A percentile compares a stretch with the other conserved stretches of the same genome.
Evolutionary conservation across 1,139 yeast species (phyloP).

Genomic region (Geotrichum australiense): DNA sequence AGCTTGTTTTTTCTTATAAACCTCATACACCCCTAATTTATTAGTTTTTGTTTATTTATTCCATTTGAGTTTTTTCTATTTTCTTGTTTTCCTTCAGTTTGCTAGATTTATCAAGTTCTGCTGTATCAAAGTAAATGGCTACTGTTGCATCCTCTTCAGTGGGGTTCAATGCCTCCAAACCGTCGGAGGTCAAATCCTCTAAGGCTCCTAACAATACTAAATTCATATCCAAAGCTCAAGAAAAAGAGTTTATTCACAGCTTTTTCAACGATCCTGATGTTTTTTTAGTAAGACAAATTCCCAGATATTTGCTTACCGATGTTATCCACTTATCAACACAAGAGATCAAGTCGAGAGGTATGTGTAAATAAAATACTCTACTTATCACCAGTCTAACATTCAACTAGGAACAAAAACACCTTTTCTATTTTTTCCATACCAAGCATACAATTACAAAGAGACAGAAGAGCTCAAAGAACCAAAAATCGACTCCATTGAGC

Average conservation of each 20-base stretch:
- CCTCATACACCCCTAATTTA: background rate
- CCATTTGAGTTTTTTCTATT: background rate
- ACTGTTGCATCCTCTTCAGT: too few species aligned
- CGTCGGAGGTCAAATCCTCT: background rate
- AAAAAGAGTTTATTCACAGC: constrained; percentile 20
- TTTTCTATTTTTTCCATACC: constrained; percentile 29
- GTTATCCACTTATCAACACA: constrained; percentile 29
- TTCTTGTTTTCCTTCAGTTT: background rate
- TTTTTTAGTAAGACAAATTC: constrained; percentile 23
- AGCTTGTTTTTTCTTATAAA: too few species aligned
- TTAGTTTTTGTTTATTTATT: too few species aligned
- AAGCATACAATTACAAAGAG: constrained; percentile 22
- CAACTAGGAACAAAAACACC: constrained; percentile 25
- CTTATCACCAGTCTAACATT: background rate
- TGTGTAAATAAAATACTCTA: constrained; percentile 12
- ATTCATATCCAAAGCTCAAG: background rate
- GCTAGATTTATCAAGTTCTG: background rate
- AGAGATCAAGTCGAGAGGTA: constrained; percentile 32
- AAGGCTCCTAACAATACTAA: background rate
- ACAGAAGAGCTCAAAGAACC: constrained; percentile 6
- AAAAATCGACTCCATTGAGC: constrained; percentile 23
- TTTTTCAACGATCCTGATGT: constrained; percentile 28
- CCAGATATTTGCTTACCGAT: constrained; percentile 28
- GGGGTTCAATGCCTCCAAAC: background rate
- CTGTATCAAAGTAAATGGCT: too few species aligned